Percentiles rank a stretch among this genome's conserved stretches.
These are phyloP conservation scores for Solanum chilense DNA, from an alignment of 257 asterid genomes.

Conservation along the genomic window DNA sequence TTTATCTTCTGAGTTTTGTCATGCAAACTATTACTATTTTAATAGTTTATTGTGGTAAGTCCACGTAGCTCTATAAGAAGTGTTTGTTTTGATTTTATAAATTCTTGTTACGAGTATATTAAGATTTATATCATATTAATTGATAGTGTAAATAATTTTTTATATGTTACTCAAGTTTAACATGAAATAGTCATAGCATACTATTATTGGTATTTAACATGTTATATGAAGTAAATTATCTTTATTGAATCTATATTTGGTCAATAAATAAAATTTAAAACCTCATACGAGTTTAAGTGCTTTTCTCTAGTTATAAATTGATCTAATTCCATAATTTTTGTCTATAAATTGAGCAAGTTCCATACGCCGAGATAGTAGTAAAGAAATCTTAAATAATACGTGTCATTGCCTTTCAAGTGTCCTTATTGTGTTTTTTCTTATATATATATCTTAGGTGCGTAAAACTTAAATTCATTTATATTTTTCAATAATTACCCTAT, in stretches of 20 bases:
- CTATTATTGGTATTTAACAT: too few species aligned
- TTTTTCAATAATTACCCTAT: not conserved
- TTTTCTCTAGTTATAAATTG: not conserved
- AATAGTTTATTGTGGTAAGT: not conserved
- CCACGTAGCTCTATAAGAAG: not conserved
- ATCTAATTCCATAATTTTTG: not conserved
- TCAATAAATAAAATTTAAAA: not conserved
- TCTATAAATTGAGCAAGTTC: not conserved
- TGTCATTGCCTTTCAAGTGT: not conserved
- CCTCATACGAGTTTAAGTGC: not conserved
- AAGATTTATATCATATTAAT: not conserved
- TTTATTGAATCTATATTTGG: not conserved
- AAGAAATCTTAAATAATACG: too few species aligned
- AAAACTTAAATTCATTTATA: too few species aligned
- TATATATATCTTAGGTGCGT: not conserved
- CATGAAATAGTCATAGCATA: not conserved
- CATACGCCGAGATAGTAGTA: not conserved
- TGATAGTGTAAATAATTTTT: not conserved
- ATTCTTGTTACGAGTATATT: too few species aligned
- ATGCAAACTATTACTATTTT: not conserved
- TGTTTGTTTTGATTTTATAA: not conserved
- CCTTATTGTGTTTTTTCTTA: not conserved
- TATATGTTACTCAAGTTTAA: not conserved
- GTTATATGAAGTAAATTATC: too few species aligned
- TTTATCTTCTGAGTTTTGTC: not conserved